Evolutionary conservation across 1,284 basidiomycete species (phyloP).

Genomic region (Cryptococcus deneoformans): DNA sequence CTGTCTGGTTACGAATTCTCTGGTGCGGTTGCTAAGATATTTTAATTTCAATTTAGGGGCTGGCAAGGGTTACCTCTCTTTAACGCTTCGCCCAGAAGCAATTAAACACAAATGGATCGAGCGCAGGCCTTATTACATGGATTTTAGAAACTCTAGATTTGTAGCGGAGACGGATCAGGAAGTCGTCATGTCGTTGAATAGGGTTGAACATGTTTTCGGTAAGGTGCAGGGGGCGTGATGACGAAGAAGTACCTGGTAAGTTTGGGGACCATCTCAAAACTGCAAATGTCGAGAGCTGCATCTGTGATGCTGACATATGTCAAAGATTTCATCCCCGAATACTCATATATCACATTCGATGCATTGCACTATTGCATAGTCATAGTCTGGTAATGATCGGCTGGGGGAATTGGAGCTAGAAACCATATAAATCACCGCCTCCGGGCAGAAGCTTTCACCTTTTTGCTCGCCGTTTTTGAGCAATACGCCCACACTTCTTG

Average conservation of each 20-base stretch:
- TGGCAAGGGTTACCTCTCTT: conserved; percentile 1
- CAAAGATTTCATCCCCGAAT: not conserved
- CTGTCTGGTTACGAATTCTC: not conserved
- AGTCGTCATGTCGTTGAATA: conserved; percentile 17
- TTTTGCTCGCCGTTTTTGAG: no score
- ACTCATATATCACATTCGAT: not conserved
- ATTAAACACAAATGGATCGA: conserved; percentile 1
- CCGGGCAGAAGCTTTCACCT: no score
- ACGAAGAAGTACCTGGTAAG: not conserved
- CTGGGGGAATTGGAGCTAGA: no score
- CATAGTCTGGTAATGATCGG: no score
- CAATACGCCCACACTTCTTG: no score
- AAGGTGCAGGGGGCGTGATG: conserved; percentile 1
- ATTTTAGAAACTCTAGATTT: conserved; percentile 9
- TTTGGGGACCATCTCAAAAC: not conserved
- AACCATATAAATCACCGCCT: no score
- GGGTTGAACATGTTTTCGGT: conserved; percentile 21
- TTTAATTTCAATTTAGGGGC: not conserved
- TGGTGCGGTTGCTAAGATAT: not conserved
- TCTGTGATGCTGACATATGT: not conserved
- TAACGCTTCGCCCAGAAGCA: not conserved
- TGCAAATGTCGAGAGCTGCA: not conserved
- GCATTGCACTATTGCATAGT: not conserved
- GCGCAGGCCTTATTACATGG: conserved; percentile 14
- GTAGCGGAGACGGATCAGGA: conserved; percentile 14